Percentiles rank a stretch among this genome's conserved stretches.
Evolutionary conservation across 768 basidiomycete species (phyloP).

Genomic region (Pulveroboletus sp.): DNA sequence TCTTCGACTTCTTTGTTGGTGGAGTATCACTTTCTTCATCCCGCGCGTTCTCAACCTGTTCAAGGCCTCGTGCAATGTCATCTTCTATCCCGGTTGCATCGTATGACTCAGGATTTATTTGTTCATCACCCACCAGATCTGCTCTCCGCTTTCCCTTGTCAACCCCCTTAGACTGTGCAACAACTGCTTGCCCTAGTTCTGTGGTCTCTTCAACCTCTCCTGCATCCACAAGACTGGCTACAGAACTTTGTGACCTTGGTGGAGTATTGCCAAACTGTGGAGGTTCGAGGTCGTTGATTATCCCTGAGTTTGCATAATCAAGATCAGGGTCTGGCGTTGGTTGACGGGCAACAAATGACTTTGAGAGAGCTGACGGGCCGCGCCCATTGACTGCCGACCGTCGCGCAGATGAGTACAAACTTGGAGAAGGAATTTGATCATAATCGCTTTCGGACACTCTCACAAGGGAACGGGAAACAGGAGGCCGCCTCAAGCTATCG

Average conservation of each 20-base stretch:
- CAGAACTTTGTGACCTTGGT: slow-evolving; percentile 42
- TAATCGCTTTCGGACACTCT: slow-evolving; percentile 56
- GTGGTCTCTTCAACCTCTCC: slow-evolving; percentile 20
- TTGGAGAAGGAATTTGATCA: slow-evolving; percentile 60
- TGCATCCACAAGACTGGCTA: slow-evolving; percentile 45
- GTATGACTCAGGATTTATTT: slow-evolving; percentile 5
- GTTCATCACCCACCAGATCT: slow-evolving; percentile 12
- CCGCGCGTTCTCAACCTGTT: slow-evolving; percentile 49
- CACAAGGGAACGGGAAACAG: slow-evolving; percentile 42
- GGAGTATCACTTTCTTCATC: slow-evolving; percentile 38
- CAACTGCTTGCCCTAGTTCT: slow-evolving; percentile 33
- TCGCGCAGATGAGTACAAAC: slow-evolving; percentile 29
- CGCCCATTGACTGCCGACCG: slow-evolving; percentile 32
- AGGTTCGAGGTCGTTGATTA: slow-evolving; percentile 28
- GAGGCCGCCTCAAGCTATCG: slow-evolving; percentile 29
- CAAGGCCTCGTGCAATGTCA: slow-evolving; percentile 40
- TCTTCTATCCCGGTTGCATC: slow-evolving; percentile 34
- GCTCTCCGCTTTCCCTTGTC: slow-evolving; percentile 42
- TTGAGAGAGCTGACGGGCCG: slow-evolving; percentile 32
- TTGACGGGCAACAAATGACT: slow-evolving; percentile 19
- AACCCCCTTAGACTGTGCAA: slow-evolving; percentile 17
- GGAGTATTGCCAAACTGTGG: slow-evolving; percentile 23
- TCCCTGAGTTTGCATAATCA: slow-evolving; percentile 19
- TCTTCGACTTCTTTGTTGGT: slow-evolving; percentile 25
- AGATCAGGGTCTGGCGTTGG: slow-evolving; percentile 19